Percentiles rank a stretch among this genome's conserved stretches.
phyloP scores from a whole-genome alignment of 2,329 filamentous ascomycete species.

The Colletotrichum navitas region DNA sequence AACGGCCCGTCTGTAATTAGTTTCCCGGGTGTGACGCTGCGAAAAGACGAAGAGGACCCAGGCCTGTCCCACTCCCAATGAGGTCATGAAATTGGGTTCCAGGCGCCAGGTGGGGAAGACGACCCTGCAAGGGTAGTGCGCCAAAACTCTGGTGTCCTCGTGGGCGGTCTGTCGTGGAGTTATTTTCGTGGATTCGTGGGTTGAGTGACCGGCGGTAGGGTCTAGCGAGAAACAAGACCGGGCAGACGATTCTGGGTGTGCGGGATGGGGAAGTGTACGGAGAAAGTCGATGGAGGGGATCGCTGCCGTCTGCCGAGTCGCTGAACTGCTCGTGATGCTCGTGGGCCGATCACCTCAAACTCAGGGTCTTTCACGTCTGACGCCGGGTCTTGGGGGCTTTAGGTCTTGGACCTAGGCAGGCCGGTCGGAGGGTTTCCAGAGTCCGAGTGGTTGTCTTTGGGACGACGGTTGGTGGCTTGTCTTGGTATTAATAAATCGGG shows the following conservation, averaged over 20 bases:
- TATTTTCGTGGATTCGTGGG: conserved; percentile 26
- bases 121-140: conserved; percentile 18
- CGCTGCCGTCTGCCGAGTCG: conserved; percentile 8
- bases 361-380: conserved; percentile 10
- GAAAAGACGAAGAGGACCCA: conserved; percentile 37
- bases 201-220: conserved; percentile 16
- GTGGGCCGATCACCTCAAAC: conserved; percentile 10
- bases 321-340: conserved; percentile 28
- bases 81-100: conserved; percentile 41
- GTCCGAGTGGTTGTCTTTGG: conserved; percentile 14
- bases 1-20: conserved; percentile 42
- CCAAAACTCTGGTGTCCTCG: conserved; percentile 40
- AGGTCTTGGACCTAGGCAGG: conserved; percentile 3
- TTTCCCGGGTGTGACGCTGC: conserved; percentile 41
- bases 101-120: conserved; percentile 17
- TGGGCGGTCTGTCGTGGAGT: conserved; percentile 2
- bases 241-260: conserved; percentile 23
- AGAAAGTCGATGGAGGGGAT: not conserved
- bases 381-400: not conserved
- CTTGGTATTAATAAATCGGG: conserved; percentile 16
- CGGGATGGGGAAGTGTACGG: conserved; percentile 12
- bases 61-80: conserved; percentile 34
- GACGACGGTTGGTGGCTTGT: conserved; percentile 17
- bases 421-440: conserved; percentile 3
- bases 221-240: conserved; percentile 1